Base-by-base conservation (phyloP, 495 filamentous ascomycete species). In the Diplogelasinospora grovesii region DNA sequence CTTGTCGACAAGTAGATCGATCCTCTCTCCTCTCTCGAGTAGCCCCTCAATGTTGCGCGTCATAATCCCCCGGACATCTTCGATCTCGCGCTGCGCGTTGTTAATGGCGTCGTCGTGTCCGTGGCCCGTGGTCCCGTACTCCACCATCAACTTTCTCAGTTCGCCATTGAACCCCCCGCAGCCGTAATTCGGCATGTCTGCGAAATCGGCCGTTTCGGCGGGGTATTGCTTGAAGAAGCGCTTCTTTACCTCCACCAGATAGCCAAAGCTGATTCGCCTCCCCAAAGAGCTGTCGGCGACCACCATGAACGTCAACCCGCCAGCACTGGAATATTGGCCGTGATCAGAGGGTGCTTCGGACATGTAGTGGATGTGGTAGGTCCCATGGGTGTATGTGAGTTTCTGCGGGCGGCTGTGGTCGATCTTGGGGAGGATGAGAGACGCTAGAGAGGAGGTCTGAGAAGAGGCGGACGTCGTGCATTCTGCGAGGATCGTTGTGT, bases 21-120 rank as follows among this genome's bases (percentile, higher is more conserved):
- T 95, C 49, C 89, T 73, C 73, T 96, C 92, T 13, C 92, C 92
- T 2, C 92, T 69, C 75, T 99, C 92, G 33, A 99, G 61, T 52
- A 99, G 78, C 40, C 89, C 73, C 76, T 99, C 92, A 50, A 99
- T 99, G 64, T 97, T 99, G 69, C 93, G 79, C 39, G 89, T 95
- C 92, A 99, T 99, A 57, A 99, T 95, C 22, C 89, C 88, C 31
- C 83, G 70, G 28, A 95, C 92, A 47, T 84, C 86, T 41, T 95
- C 89, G 51, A 99, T 96, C 68, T 97, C 93, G 20, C 74, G 69
- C 57, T 85, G 82, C 22, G 82, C 89, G 39, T 83, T 89, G 25
- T 73, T 68, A 14, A 98, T 79, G 39, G 92, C 89, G 66, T 97
- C 93, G 28, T 88, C 71, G 50, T 83, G 75, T 20, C 81, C 81